Percentiles rank a stretch among this genome's conserved stretches.
phyloP scores from a whole-genome alignment of 179 eudicot species.

The Spergularia azorica region DNA sequence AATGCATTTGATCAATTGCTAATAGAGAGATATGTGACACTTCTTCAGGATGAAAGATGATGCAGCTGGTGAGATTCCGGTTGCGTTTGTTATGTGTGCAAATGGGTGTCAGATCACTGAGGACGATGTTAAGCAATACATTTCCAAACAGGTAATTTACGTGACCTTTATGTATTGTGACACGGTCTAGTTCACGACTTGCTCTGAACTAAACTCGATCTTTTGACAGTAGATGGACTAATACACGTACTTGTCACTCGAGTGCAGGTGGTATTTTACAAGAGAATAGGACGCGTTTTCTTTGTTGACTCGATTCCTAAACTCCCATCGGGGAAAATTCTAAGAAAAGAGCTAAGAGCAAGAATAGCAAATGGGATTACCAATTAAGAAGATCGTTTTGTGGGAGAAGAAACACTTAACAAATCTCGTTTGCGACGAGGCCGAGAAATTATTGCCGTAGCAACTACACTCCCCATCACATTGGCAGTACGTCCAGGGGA shows the following conservation, averaged over 20 bases:
- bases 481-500: too few relatives aligned
- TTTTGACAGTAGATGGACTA: background rate
- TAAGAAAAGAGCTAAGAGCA: constrained; percentile 65
- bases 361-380: constrained; percentile 51
- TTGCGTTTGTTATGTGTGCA: constrained; percentile 56
- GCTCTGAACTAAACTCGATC: too few relatives aligned
- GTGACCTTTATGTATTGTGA: too few relatives aligned
- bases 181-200: too few relatives aligned
- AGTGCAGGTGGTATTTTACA: constrained; percentile 63
- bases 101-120: constrained; percentile 54
- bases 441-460: background rate
- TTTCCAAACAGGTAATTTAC: constrained; percentile 54
- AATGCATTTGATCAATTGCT: too few relatives aligned
- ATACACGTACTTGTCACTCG: background rate
- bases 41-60: constrained; percentile 61
- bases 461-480: background rate
- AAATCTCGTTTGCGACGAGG: background rate
- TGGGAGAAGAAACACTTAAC: background rate
- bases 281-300: constrained; percentile 47
- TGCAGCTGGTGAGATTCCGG: constrained; percentile 69
- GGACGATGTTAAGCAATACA: constrained; percentile 54
- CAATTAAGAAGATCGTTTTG: constrained; percentile 26
- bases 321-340: constrained; percentile 60
- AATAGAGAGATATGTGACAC: background rate
- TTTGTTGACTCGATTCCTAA: constrained; percentile 56